Evolutionary conservation across 768 basidiomycete genomes (phyloP), one percentile per base, ranked within the genome.

Genomic region (Leccinum uliginosum): DNA sequence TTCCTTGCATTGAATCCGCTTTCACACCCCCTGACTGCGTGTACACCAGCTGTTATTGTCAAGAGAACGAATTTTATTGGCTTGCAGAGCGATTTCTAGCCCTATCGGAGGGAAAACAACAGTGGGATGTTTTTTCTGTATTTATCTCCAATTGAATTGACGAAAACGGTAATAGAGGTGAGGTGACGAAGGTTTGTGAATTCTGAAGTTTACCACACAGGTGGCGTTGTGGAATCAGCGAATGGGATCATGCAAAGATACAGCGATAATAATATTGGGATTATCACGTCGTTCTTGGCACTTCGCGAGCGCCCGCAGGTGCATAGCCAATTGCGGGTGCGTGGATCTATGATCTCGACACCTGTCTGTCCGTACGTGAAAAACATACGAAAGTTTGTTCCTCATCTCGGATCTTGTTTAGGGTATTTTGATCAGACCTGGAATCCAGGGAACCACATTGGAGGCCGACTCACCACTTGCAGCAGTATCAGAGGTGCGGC

Each of bases 341-440:
- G 47, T 87, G 84, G 86, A 78, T 87, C 30, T 90, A 89, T 71
- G 87, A 90, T 71, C 79, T 84, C 52, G 87, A 90, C 68, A 83
- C 80, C 21, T 61, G 63, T 40, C 73, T 85, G 45, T 68, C 74
- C 10, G 85, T 80, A 65, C 57, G 75, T 61, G 56, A 56, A 23
- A 43, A 29, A 26, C 43, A 51, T 49, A 47, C 29, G 34, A 15
- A 27, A 19, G 46, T 40, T 32, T 47, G 30, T 50, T 49, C 43
- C 29, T 54, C 60, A 60, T 59, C 56, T 55, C 62, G 63, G 59
- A 63, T 54, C 56, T 53, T 63, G 56, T 53, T 43, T 63, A 83
- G 83, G 71, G 17, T 85, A 85, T 66, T 54, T 83, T 43, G 54
- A 59, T 6, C 58, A 63, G 40, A 82, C 83, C 8, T 84, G n/a